Evolutionary conservation across 345 rosid genomes (phyloP).

Genomic region (Populus euphratica): DNA sequence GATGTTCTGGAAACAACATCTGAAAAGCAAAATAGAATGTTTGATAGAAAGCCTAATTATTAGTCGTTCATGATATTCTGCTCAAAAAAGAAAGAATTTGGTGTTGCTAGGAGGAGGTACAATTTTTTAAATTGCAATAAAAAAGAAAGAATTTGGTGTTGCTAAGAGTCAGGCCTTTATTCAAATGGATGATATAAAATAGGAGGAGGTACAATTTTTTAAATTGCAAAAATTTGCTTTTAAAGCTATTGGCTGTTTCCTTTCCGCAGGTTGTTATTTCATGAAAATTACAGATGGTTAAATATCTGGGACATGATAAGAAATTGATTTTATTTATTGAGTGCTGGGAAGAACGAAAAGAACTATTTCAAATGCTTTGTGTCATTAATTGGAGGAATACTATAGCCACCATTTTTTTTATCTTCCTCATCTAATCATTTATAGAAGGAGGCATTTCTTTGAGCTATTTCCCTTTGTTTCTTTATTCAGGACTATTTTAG

Average conservation of each 20-base stretch:
- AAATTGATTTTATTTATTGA: background rate
- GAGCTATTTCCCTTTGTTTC: background rate
- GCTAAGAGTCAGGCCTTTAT: background rate
- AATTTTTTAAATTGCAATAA: too few relatives aligned
- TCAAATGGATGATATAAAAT: background rate
- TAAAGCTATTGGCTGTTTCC: too few relatives aligned
- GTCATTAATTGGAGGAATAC: background rate
- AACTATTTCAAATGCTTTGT: background rate
- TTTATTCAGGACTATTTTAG: slow-evolving; percentile 57
- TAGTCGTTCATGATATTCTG: background rate
- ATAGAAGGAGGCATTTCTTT: background rate
- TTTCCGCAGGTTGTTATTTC: background rate
- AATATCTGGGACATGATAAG: background rate
- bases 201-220: background rate
- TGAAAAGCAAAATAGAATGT: background rate
- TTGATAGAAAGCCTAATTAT: background rate
- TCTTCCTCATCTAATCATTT: background rate
- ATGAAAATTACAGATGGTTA: background rate
- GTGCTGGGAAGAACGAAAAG: background rate
- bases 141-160: too few relatives aligned
- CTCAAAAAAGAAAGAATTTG: too few relatives aligned
- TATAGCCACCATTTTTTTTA: background rate
- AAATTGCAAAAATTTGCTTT: background rate
- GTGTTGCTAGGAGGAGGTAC: background rate
- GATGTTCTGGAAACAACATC: background rate